Percentiles rank a stretch among this genome's conserved stretches.
phyloP scores from a whole-genome alignment of 495 filamentous ascomycete genomes.

The Penicillium pancosmium region DNA sequence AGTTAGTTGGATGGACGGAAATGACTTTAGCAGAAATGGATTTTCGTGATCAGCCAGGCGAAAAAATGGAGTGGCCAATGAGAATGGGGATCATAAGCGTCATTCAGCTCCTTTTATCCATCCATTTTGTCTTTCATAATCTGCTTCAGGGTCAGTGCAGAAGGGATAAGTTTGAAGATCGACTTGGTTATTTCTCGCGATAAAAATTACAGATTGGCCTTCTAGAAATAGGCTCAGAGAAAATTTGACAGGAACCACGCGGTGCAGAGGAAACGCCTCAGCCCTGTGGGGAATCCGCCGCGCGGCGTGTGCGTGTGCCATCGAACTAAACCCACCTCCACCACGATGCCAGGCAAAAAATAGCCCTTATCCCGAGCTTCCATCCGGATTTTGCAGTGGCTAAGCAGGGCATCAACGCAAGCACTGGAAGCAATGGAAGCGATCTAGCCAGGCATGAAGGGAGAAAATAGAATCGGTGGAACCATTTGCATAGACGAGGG shows the following conservation, averaged over 20 bases:
- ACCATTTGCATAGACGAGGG: not conserved
- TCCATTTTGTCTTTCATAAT: no score
- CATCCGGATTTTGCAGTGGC: not conserved
- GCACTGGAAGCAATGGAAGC: not conserved
- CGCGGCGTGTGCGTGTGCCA: slow-evolving; percentile 22
- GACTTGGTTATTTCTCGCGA: no score
- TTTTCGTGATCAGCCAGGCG: not conserved
- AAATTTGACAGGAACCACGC: not conserved
- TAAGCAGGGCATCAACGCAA: not conserved
- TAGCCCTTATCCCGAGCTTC: slow-evolving; percentile 3
- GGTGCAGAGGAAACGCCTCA: not conserved
- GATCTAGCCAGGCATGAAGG: not conserved
- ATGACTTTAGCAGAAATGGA: slow-evolving; percentile 3
- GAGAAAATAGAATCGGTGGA: not conserved
- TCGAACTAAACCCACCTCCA: slow-evolving; percentile 7
- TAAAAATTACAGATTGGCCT: not conserved
- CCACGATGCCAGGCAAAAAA: slow-evolving; percentile 8
- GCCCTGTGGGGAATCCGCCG: slow-evolving; percentile 16
- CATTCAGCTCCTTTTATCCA: no score
- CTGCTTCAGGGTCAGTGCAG: not conserved
- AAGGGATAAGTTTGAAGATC: no score
- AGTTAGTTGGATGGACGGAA: not conserved
- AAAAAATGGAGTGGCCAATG: not conserved
- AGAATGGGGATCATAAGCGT: not conserved
- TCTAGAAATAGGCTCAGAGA: not conserved